Percentiles rank a stretch among this genome's conserved stretches.
Evolutionary conservation across 208 protist species (phyloP).

Genomic region (Entamoeba moshkovskii): DNA sequence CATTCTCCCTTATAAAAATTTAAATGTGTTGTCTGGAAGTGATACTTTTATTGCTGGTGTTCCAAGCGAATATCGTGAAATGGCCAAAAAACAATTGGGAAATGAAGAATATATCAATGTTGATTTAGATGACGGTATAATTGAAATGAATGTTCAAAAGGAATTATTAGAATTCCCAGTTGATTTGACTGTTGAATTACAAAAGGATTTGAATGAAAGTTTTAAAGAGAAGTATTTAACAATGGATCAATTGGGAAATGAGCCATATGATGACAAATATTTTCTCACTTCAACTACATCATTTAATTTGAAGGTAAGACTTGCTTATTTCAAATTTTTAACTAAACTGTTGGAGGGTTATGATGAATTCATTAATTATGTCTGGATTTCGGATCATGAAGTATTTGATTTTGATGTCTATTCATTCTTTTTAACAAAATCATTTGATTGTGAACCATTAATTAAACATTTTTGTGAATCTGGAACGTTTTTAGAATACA

Average conservation of each 20-base stretch:
- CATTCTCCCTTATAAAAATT: neutral
- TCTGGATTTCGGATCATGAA: neutral
- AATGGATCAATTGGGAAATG: neutral
- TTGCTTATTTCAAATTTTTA: neutral
- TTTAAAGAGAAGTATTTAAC: neutral
- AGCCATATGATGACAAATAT: neutral
- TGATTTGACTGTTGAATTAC: neutral
- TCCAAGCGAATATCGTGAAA: neutral
- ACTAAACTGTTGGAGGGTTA: neutral
- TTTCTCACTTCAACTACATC: neutral
- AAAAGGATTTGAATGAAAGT: neutral
- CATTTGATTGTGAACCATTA: neutral
- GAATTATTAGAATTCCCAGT: neutral
- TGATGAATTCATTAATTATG: neutral
- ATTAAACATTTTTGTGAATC: neutral
- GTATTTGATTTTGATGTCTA: neutral
- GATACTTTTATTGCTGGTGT: neutral
- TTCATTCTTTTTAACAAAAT: neutral
- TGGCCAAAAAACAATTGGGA: neutral
- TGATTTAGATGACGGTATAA: neutral
- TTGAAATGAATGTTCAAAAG: neutral
- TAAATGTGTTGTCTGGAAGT: neutral
- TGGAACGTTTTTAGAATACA: neutral
- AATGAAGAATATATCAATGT: neutral
- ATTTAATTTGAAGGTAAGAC: neutral